phyloP scores from a whole-genome alignment of 148 eudicot genomes.

The Rhododendron griersonianum region DNA sequence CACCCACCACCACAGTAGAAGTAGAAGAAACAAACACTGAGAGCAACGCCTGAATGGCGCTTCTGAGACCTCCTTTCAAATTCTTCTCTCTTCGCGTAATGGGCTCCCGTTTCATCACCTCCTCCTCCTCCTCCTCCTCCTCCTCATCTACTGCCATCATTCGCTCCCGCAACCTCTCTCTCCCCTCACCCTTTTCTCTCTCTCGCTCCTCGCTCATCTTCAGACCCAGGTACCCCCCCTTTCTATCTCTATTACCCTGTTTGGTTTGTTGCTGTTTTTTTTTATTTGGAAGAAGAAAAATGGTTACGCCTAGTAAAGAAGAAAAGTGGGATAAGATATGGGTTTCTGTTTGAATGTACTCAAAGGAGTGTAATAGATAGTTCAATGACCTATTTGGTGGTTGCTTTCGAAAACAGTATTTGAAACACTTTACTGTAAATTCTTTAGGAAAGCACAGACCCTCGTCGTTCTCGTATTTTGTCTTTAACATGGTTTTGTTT shows the following conservation, averaged over 20 bases:
- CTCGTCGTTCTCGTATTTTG: background rate
- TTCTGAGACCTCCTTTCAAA: constrained; percentile 25
- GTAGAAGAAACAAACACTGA: background rate
- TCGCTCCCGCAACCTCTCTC: constrained; percentile 17
- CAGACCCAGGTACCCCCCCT: constrained; percentile 21
- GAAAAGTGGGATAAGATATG: background rate
- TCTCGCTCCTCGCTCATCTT: constrained; percentile 14
- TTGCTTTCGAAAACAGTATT: background rate
- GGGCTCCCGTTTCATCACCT: constrained; percentile 33
- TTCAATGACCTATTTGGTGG: background rate
- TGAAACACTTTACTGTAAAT: background rate
- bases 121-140: background rate
- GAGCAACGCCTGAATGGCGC: constrained; percentile 35
- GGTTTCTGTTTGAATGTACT: background rate
- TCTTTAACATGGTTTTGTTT: background rate
- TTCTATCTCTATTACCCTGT: background rate
- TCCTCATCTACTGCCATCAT: constrained; percentile 9
- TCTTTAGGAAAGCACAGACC: too few relatives aligned
- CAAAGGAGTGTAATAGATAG: background rate
- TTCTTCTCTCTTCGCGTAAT: constrained; percentile 33
- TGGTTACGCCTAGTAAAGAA: background rate
- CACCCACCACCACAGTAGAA: too few relatives aligned
- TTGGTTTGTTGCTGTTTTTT: background rate
- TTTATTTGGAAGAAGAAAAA: too few relatives aligned
- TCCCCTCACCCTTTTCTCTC: constrained; percentile 13